These are phyloP conservation scores for Tulasnella sp. DNA, from an alignment of 768 basidiomycete genomes.

Conservation along the genomic window DNA sequence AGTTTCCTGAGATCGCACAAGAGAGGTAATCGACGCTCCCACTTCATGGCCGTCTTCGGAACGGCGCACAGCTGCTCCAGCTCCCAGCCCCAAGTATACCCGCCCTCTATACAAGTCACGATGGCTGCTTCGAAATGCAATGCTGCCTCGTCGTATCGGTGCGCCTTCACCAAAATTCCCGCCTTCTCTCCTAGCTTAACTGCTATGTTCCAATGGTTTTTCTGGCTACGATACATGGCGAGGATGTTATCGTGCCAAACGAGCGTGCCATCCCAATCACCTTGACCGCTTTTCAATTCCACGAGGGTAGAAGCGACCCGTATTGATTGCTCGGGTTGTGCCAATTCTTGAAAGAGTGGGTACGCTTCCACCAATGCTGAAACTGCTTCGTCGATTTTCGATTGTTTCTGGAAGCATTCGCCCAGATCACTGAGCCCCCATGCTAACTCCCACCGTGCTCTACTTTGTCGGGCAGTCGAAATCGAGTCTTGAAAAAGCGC, in stretches of 20 bases:
- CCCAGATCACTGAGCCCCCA: background rate
- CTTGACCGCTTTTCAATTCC: background rate
- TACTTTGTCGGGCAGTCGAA: background rate
- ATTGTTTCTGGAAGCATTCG: background rate
- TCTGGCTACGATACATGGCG: background rate
- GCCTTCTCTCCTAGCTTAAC: background rate
- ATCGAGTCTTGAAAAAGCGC: background rate
- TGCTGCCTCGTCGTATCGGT: background rate
- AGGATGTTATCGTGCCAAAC: background rate
- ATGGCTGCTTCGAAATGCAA: background rate
- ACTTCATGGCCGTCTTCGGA: background rate
- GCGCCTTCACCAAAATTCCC: background rate
- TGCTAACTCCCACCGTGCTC: background rate
- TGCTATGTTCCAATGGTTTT: background rate
- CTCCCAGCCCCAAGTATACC: background rate
- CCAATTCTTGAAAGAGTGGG: background rate
- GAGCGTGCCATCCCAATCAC: background rate
- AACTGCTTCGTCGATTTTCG: background rate
- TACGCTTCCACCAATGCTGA: background rate
- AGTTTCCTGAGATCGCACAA: background rate
- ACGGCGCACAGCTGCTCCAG: background rate
- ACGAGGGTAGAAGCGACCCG: background rate
- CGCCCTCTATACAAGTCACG: background rate
- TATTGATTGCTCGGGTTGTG: too few relatives aligned
- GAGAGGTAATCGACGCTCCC: background rate